Conservation (phyloP, 495 filamentous ascomycete genomes). For the Tuber microsphaerosporum region DNA sequence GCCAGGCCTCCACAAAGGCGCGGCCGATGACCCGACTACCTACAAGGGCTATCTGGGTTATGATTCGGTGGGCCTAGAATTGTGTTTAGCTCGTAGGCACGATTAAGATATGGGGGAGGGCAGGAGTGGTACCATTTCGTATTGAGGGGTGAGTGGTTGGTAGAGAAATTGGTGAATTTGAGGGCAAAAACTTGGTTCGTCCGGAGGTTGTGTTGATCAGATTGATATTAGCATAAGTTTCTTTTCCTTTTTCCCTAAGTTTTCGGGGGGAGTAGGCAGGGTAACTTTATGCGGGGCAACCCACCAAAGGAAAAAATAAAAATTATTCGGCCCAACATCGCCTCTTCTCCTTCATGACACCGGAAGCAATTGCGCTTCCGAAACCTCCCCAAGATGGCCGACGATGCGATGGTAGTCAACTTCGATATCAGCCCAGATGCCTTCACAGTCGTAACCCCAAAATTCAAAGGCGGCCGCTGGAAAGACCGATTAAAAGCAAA, state of each 20-base stretch:
- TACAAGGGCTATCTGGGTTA: slow-evolving; percentile 84
- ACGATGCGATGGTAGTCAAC: slow-evolving; percentile 92
- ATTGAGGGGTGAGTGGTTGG: neutral
- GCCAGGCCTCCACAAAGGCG: slow-evolving; percentile 84
- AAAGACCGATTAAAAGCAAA: slow-evolving; percentile 76
- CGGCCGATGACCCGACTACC: slow-evolving; percentile 86
- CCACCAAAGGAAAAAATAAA: neutral
- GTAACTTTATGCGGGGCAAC: neutral
- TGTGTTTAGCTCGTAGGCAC: neutral
- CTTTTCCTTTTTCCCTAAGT: neutral
- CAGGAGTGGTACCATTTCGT: neutral
- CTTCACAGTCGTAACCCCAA: slow-evolving; percentile 48
- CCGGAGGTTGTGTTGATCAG: neutral
- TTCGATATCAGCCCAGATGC: slow-evolving; percentile 64
- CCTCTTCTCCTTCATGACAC: neutral
- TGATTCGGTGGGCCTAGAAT: slow-evolving; percentile 80
- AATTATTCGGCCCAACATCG: too few relatives aligned
- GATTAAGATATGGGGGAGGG: neutral
- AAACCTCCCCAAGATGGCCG: slow-evolving; percentile 57
- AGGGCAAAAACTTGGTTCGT: slow-evolving; percentile 5
- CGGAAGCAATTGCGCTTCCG: neutral
- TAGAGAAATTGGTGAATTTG: neutral
- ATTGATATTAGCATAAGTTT: neutral
- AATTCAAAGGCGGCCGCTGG: slow-evolving; percentile 86
- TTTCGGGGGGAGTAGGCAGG: neutral